Evolutionary conservation across 768 basidiomycete genomes (phyloP), one percentile per base, ranked within the genome.

Genomic region (Auricularia cornea): DNA sequence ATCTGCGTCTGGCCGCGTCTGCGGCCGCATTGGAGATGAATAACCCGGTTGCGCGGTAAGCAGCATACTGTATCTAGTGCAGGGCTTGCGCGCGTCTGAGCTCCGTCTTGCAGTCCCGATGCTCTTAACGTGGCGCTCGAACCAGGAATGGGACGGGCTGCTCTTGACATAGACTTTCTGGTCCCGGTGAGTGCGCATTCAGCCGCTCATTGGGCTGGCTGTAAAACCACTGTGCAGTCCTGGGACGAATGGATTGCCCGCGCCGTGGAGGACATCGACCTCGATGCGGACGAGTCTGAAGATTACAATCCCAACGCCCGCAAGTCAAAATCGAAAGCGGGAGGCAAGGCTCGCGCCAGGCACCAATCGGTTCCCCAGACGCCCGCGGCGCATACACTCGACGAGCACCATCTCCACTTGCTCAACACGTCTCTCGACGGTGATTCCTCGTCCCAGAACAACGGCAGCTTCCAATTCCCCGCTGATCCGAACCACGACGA

Each of bases 1-100:
- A 94, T 62, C 67, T 88, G 66, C 81, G 82, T 61, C 75, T 79
- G 14, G 74, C 77, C 1, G 32, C 61, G 38, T 72, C 74, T 52
- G 82, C 82, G 59, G 79, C 76, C 10, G 80, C 85, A 38, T 76
- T 92, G 31, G 87, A 92, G 71, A 86, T 93, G 84, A 78, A 79
- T 23, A 88, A 90, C 66, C 79, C 85, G 0, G 83, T 77, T 48
- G 80, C 84, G 29, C 82, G 83, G 90, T 90, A 69, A 63, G 79
- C 71, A n/a, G n/a, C 44, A 59, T 59, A 20, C 41, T 18, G 10
- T n/a, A 20, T 3, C 28, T 60, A 18, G 6, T 40, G 32, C 16
- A n/a, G 31, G n/a, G 52, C 44, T 32, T 3, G n/a, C 59, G 11
- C 48, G 28, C 20, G 11, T 30, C 28, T 63, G n/a, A 54, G 11